Base-by-base conservation (phyloP, 2,329 filamentous ascomycete species). In the Xylariomycetidae sp. region DNA sequence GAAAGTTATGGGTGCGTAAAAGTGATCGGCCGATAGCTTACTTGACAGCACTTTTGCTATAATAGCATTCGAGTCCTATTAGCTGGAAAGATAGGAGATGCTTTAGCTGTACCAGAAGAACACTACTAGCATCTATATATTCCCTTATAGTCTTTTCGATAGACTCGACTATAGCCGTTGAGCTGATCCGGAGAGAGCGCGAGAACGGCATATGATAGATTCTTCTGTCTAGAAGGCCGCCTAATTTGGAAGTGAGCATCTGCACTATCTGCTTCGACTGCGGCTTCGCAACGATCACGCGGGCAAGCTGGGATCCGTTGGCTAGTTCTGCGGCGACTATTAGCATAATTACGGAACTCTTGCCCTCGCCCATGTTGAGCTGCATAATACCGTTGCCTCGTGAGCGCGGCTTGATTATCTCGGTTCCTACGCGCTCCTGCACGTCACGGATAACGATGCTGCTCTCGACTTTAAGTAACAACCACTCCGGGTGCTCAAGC, bases 301-400 rank as follows among this genome's bases (percentile, higher is more conserved):
- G 61, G 0, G 74, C 70, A 0, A 85, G 56, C 4, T 54, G 63
- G 0, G 53, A 46, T 0, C 62, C 60, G 27, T 83, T 60, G 0
- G 74, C 72, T 1, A 82, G 51, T 0, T 62, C 56, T 0, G 70
- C 57, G 0, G 73, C 72, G 0, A 81, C 69, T 26, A 83, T 77
- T 0, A 81, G 81, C 0, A 81, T 66, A 29, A 88, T 85, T 2
- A 85, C 73, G 0, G 80, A 81, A 0, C 77, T 78, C 41, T 85
- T 85, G 0, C 81, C 81, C 45, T 82, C 71, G 0, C 81, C 81
- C 80, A 85, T 85, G 42, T 82, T 83, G 2, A 85, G 53, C 45
- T 84, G 78, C 60, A 83, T 69, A 0, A 78, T 69, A 0, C 66
- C 52, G 42, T 79, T 82, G 1, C 50, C 16, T 0, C 46, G 53